These are phyloP conservation scores for Exobasidium rhododendri DNA, from an alignment of 1,284 basidiomycete species.

Conservation along the genomic window DNA sequence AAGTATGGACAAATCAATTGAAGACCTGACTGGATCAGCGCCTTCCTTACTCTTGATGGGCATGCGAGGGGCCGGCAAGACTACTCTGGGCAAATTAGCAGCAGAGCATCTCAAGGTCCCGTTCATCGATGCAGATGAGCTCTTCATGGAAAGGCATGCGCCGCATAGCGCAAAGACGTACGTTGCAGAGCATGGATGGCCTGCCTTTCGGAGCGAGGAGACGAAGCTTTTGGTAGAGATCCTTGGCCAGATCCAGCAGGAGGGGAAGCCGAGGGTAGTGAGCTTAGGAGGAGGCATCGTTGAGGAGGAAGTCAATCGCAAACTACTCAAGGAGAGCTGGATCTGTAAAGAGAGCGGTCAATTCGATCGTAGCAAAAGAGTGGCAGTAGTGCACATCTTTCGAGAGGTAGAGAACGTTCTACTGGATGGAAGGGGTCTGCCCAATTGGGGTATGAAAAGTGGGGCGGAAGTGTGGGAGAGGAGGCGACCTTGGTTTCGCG, in stretches of 20 bases:
- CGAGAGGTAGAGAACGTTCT: slow-evolving; percentile 68
- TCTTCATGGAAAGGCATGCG: slow-evolving; percentile 67
- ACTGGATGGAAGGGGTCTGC: slow-evolving; percentile 59
- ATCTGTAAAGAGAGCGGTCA: slow-evolving; percentile 27
- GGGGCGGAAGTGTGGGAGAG: slow-evolving; percentile 77
- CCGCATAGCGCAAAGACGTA: slow-evolving; percentile 66
- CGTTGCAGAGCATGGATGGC: slow-evolving; percentile 74
- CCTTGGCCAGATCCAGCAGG: slow-evolving; percentile 24
- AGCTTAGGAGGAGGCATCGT: slow-evolving; percentile 94
- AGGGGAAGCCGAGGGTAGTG: slow-evolving; percentile 29
- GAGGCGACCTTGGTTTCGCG: slow-evolving; percentile 79
- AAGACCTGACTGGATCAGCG: background rate
- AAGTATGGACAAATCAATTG: background rate
- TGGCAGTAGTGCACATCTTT: slow-evolving; percentile 70
- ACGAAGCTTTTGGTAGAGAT: slow-evolving; percentile 54
- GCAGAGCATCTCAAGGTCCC: slow-evolving; percentile 65
- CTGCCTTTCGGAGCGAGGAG: slow-evolving; percentile 65
- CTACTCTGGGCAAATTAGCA: slow-evolving; percentile 69
- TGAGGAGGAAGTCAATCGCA: slow-evolving; percentile 66
- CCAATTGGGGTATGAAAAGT: slow-evolving; percentile 37
- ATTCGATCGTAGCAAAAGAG: slow-evolving; percentile 52
- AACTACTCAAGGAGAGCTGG: slow-evolving; percentile 69
- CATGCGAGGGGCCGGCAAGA: slow-evolving; percentile 13
- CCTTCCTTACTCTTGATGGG: slow-evolving; percentile 12
- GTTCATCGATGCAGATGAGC: slow-evolving; percentile 81